Evolutionary conservation across 1,284 basidiomycete genomes (phyloP).

Genomic region (Cryptococcus sp.): DNA sequence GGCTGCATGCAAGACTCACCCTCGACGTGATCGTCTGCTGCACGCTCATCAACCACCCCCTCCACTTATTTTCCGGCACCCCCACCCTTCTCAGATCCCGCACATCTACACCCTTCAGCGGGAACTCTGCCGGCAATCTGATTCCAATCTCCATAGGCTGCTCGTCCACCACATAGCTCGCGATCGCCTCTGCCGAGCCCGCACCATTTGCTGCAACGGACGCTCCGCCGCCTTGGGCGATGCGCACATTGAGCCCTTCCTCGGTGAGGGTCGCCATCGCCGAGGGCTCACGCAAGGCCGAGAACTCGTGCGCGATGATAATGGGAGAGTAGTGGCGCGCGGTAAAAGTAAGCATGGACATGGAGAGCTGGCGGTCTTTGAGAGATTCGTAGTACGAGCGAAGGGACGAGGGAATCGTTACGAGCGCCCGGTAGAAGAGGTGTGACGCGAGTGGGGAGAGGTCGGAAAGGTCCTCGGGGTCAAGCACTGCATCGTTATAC

Average conservation of each 20-base stretch:
- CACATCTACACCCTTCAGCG: conserved; percentile 82
- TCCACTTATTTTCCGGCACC: conserved; percentile 86
- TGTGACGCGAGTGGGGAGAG: conserved; percentile 71
- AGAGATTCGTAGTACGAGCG: conserved; percentile 81
- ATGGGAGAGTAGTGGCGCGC: conserved; percentile 86
- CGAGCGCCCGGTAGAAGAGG: conserved; percentile 79
- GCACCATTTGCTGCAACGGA: conserved; percentile 59
- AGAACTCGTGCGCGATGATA: conserved; percentile 78
- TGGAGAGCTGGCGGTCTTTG: conserved; percentile 82
- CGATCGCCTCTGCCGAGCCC: conserved; percentile 48
- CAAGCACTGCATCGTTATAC: conserved; percentile 55
- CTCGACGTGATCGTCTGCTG: conserved; percentile 87
- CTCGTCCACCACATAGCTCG: conserved; percentile 82
- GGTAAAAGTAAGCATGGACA: conserved; percentile 72
- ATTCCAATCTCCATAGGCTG: conserved; percentile 88
- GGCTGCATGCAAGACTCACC: conserved; percentile 53
- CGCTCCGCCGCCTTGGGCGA: conserved; percentile 64
- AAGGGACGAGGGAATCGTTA: conserved; percentile 75
- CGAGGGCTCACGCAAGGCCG: conserved; percentile 66
- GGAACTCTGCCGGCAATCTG: conserved; percentile 85
- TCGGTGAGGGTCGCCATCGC: conserved; percentile 66
- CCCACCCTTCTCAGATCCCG: conserved; percentile 80
- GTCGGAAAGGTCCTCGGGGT: conserved; percentile 58
- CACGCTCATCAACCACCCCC: conserved; percentile 88
- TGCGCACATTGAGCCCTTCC: conserved; percentile 78